Evolutionary conservation across 2,329 filamentous ascomycete species (phyloP), one percentile per base, ranked within the genome.

Genomic region (Aspergillus pseudotamarii): DNA sequence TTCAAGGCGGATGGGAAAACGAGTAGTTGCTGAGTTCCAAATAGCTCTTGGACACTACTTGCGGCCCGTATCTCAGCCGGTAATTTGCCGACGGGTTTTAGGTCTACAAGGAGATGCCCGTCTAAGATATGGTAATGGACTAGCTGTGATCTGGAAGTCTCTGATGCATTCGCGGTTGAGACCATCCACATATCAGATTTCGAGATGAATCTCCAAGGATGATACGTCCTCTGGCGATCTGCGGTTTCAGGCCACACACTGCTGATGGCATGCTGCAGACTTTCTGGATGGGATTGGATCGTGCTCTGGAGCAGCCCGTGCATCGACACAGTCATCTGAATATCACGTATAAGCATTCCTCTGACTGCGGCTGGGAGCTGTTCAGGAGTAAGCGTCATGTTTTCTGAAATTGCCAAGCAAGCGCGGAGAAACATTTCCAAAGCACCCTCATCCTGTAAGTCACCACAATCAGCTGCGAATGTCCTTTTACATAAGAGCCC

Each of bases 21-120:
- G 6, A 59, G 9, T 2, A 59, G 48, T 1, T 28, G 32, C 12
- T 54, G 46, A 2, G n/a, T 14, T 2, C 48, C 58, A 54, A 59
- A 59, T 21, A 59, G 34, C 41, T 59, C 58, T 34, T 36, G 8
- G 81, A 79, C 77, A 2, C 74, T 71, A 12, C 61, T 51, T 1
- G 81, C 75, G 3, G 83, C 69, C 30, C 79, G 80, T 53, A 85
- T 83, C 1, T 83, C 74, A 1, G 78, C 68, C 0, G 89, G 88
- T 0, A 90, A 78, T 14, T 82, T 85, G 1, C 84, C 81, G 12
- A 85, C 66, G 6, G 81, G 77, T 53, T 81, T 69, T 0, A 83
- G 80, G 62, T 86, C 75, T 10, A 86, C 76, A 0, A 85, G 72
- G 0, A 86, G 69, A 51, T 81, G 76, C 0, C 84, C 84, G 38